Percentiles rank a stretch among this genome's conserved stretches.
These are phyloP conservation scores for Trichosporon coremiiforme DNA, from an alignment of 1,284 basidiomycete genomes.

Conservation along the genomic window DNA sequence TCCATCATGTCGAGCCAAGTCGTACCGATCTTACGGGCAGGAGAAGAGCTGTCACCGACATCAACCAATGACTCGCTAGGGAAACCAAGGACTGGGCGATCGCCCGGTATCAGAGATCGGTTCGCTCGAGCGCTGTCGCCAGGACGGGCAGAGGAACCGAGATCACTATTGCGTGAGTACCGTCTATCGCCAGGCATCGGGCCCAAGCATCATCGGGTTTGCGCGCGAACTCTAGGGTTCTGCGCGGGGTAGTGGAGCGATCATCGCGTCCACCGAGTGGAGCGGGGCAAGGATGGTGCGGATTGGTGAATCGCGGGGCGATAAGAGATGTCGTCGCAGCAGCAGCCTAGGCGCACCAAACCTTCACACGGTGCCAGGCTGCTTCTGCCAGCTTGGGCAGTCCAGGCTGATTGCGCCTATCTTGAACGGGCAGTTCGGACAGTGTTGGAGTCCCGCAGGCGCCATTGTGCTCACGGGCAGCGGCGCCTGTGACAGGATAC, in stretches of 20 bases:
- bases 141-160: not conserved
- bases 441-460: not conserved
- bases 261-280: not conserved
- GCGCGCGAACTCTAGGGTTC: not conserved
- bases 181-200: not conserved
- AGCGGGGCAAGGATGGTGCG: not conserved
- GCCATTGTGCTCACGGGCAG: not conserved
- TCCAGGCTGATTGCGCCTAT: not conserved
- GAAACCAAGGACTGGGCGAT: not conserved
- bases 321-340: not conserved
- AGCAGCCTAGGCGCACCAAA: not conserved
- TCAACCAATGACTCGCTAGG: conserved; percentile 2
- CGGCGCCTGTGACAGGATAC: not conserved
- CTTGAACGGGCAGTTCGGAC: not conserved
- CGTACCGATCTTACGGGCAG: not conserved
- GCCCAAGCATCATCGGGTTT: not conserved
- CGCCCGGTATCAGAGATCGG: conserved; percentile 3
- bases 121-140: conserved; percentile 1
- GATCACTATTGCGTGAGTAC: conserved; percentile 5
- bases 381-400: not conserved
- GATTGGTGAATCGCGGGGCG: not conserved
- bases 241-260: not conserved
- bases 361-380: not conserved
- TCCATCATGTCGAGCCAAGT: conserved; percentile 2
- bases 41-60: conserved; percentile 11